These are phyloP conservation scores for Microthlaspi erraticum DNA, from an alignment of 345 rosid species.

Conservation along the genomic window DNA sequence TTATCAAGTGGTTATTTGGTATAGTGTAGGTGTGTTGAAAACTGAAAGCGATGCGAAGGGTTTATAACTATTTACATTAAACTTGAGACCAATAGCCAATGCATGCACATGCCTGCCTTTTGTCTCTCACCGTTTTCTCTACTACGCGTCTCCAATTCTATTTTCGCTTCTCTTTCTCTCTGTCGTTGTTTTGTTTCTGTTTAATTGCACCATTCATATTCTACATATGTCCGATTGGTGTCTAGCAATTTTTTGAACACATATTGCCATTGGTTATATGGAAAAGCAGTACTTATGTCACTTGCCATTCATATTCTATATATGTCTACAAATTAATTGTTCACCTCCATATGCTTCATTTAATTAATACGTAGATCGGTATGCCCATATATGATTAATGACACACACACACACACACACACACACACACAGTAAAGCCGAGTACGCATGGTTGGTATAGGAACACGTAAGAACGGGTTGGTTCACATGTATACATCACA, in stretches of 20 bases:
- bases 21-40: slow-evolving; percentile 6
- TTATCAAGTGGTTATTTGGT: slow-evolving; percentile 17
- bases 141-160: slow-evolving; percentile 27
- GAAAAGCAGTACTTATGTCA: background rate
- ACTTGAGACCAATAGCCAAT: slow-evolving; percentile 8
- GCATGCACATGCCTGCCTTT: slow-evolving; percentile 37
- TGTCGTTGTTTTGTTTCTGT: slow-evolving; percentile 12
- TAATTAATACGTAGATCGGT: slow-evolving; percentile 11
- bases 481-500: slow-evolving; percentile 6
- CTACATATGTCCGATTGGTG: too few relatives aligned
- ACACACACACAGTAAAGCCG: background rate
- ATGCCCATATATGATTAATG: background rate
- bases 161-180: slow-evolving; percentile 32
- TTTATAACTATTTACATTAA: background rate
- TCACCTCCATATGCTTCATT: background rate
- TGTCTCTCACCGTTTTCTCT: slow-evolving; percentile 24
- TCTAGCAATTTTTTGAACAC: too few relatives aligned
- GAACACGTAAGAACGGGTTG: slow-evolving; percentile 17
- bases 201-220: background rate
- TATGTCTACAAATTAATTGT: background rate
- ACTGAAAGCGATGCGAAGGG: slow-evolving; percentile 22
- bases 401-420: background rate
- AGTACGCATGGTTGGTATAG: background rate
- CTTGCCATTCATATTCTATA: background rate
- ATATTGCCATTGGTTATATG: background rate